Evolutionary conservation across 371 early-diverging fungal genomes (phyloP).

Genomic region (Syncephalastrum racemosum): DNA sequence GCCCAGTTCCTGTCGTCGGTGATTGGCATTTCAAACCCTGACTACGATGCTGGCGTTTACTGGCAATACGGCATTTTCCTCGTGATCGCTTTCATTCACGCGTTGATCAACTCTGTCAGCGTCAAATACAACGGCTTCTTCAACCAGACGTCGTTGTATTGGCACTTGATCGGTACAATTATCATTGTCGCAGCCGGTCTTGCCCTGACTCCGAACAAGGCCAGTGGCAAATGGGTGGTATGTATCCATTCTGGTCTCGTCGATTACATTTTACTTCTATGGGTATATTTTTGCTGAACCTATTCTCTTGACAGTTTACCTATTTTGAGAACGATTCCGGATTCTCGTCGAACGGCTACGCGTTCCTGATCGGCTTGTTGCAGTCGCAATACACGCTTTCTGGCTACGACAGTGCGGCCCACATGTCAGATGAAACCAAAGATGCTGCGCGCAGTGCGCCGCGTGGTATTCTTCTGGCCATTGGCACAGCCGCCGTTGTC

Average conservation of each 20-base stretch:
- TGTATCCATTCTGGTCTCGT: background rate
- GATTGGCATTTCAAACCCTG: constrained; percentile 44
- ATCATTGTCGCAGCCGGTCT: constrained; percentile 35
- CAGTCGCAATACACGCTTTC: constrained; percentile 57
- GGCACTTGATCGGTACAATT: constrained; percentile 40
- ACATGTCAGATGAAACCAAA: constrained; percentile 77
- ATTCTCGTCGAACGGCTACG: constrained; percentile 40
- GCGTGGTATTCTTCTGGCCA: constrained; percentile 57
- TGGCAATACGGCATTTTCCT: constrained; percentile 43
- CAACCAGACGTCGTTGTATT: constrained; percentile 44
- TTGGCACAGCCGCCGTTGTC: constrained; percentile 53
- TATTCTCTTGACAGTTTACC: constrained; percentile 48
- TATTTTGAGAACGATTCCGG: constrained; percentile 47
- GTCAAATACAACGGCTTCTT: constrained; percentile 42
- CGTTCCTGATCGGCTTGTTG: constrained; percentile 46
- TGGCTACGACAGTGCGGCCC: constrained; percentile 77
- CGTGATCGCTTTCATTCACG: constrained; percentile 42
- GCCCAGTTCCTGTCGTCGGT: constrained; percentile 52
- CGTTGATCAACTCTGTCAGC: constrained; percentile 45
- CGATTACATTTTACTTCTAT: background rate
- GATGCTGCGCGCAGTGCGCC: constrained; percentile 67
- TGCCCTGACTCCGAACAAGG: constrained; percentile 37
- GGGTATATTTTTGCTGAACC: background rate
- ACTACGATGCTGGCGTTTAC: constrained; percentile 27
- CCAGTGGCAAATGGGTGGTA: constrained; percentile 32